Percentiles rank a stretch among this genome's conserved stretches.
phyloP scores from a whole-genome alignment of 2,329 filamentous ascomycete species.

The Diaporthe sp. region DNA sequence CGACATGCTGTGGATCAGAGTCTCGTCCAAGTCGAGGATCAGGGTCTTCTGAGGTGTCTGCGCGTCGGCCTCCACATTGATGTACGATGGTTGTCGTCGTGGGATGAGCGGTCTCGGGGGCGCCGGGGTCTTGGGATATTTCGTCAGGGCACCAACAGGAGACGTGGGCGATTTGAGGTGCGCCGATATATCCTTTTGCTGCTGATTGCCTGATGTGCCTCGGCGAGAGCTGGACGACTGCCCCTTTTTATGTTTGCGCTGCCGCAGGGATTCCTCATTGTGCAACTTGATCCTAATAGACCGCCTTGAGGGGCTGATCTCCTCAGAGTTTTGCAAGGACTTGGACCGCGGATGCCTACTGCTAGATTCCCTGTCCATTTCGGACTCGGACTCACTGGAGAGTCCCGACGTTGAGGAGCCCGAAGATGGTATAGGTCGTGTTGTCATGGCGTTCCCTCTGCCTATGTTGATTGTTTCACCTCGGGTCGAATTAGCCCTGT shows the following conservation, averaged over 20 bases:
- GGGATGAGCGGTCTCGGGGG: slow-evolving; percentile 92
- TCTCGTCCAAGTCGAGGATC: slow-evolving; percentile 96
- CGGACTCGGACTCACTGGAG: slow-evolving; percentile 78
- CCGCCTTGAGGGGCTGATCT: slow-evolving; percentile 74
- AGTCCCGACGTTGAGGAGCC: slow-evolving; percentile 71
- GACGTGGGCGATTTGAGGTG: slow-evolving; percentile 95
- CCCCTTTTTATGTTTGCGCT: slow-evolving; percentile 76
- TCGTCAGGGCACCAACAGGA: slow-evolving; percentile 80
- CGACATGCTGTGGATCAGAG: slow-evolving; percentile 96
- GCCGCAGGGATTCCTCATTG: slow-evolving; percentile 79
- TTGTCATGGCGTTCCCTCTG: slow-evolving; percentile 35
- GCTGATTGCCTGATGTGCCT: slow-evolving; percentile 48
- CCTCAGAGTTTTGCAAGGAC: slow-evolving; percentile 68
- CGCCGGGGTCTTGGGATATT: slow-evolving; percentile 89
- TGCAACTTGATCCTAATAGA: slow-evolving; percentile 93
- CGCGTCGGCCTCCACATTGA: slow-evolving; percentile 64
- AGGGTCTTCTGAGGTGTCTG: slow-evolving; percentile 85
- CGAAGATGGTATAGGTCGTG: slow-evolving; percentile 50
- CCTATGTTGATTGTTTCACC: slow-evolving; percentile 39
- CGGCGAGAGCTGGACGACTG: slow-evolving; percentile 59
- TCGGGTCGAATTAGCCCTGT: slow-evolving; percentile 42
- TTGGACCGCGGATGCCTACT: slow-evolving; percentile 71
- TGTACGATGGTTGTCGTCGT: slow-evolving; percentile 88
- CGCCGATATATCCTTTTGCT: slow-evolving; percentile 70
- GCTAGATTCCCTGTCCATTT: slow-evolving; percentile 51